phyloP scores from a whole-genome alignment of 768 basidiomycete genomes.

The Tulasnella calospora region DNA sequence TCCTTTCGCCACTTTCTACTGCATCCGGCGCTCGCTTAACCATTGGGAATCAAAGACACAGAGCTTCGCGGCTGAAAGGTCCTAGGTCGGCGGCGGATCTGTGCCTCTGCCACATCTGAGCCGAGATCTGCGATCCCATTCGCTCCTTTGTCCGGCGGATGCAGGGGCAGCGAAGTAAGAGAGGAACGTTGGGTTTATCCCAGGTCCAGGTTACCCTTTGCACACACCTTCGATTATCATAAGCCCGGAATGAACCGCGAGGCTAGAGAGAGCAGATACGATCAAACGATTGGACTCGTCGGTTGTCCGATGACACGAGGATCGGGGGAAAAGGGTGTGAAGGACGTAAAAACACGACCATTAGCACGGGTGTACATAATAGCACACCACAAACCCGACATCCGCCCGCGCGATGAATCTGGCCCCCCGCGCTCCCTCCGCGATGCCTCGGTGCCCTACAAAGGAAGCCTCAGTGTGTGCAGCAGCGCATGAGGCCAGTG shows the following conservation, averaged over 20 bases:
- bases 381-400: neutral
- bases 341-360: neutral
- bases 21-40: neutral
- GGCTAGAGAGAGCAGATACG: neutral
- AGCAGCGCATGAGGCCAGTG: too few species aligned
- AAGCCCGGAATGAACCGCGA: neutral
- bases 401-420: neutral
- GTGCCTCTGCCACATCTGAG: neutral
- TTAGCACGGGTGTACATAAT: neutral
- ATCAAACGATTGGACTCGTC: neutral
- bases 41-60: neutral
- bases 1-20: neutral
- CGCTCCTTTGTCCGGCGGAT: neutral
- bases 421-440: neutral
- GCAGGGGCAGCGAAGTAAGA: neutral
- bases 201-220: neutral
- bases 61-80: neutral
- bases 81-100: slow-evolving; percentile 1
- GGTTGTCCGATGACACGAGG: neutral
- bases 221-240: neutral
- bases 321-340: neutral
- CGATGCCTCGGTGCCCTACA: neutral
- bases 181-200: neutral
- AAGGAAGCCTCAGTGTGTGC: neutral
- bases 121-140: neutral